Evolutionary conservation across 2,329 filamentous ascomycete species (phyloP), one percentile per base, ranked within the genome.

Genomic region (Bipolaris gigantea): DNA sequence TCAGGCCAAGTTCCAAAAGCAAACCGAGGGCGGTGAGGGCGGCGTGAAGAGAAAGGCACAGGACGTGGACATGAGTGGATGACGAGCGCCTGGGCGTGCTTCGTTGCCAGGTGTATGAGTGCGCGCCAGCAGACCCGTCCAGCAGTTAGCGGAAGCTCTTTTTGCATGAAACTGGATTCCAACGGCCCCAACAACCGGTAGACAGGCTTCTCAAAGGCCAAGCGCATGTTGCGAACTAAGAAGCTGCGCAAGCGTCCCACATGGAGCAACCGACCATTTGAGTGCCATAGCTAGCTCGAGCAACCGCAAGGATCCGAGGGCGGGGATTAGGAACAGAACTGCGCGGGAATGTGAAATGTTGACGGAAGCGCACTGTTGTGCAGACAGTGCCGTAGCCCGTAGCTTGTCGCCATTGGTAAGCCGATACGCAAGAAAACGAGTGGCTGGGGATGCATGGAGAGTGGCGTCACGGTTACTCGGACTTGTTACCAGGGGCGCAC

Each of bases 61-160:
- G 35, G 69, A 73, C 42, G 66, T 71, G 18, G 69, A 73, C 35
- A 72, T 73, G 71, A 61, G 60, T 23, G 69, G 63, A 45, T 73
- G 63, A 73, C 32, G 30, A 16, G 16, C 32, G 47, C 38, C 13
- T 27, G 15, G 16, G 30, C 38, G n/a, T 32, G 35, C 21, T 36
- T n/a, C 11, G 25, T 32, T 35, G 23, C 23, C 27, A 23, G 25
- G 7, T 8, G 27, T n/a, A n/a, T 48, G 27, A 25, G 33, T 10
- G 15, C 19, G 32, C 32, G 21, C 21, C 21, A 38, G n/a, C 33
- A 15, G 36, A 27, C 5, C 25, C 33, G 16, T 35, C 30, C n/a
- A 19, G 47, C 25, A 30, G 39, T 27, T 25, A 30, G 47, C 47
- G 41, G 34, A 23, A 13, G 23, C 16, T 16, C 23, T 13, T 35